These are phyloP conservation scores for Penicillium macrosclerotiorum DNA, from an alignment of 495 filamentous ascomycete genomes.

Conservation along the genomic window DNA sequence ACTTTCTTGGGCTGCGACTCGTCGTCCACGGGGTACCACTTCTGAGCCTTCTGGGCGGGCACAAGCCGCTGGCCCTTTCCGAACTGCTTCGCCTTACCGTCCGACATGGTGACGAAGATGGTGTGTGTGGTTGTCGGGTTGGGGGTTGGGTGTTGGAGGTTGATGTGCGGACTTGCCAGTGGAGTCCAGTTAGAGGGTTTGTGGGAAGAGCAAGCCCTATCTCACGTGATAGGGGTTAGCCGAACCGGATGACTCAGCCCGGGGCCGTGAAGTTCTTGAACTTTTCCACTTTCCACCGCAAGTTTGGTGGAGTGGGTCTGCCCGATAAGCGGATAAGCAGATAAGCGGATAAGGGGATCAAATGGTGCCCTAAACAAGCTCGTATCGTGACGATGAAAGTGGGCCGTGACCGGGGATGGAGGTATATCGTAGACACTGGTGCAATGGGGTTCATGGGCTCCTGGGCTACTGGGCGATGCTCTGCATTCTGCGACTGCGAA, in stretches of 20 bases:
- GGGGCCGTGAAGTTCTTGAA: too few species aligned
- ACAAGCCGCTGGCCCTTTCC: slow-evolving; percentile 93
- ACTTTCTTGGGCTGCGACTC: slow-evolving; percentile 90
- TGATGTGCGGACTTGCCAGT: slow-evolving; percentile 33
- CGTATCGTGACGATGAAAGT: too few species aligned
- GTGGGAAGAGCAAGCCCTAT: slow-evolving; percentile 31
- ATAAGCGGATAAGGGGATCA: neutral
- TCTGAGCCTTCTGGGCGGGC: slow-evolving; percentile 90
- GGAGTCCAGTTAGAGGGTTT: slow-evolving; percentile 29
- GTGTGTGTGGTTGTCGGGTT: slow-evolving; percentile 48
- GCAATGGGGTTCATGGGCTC: too few species aligned
- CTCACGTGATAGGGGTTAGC: slow-evolving; percentile 27
- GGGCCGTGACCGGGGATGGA: too few species aligned
- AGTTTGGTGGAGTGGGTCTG: neutral
- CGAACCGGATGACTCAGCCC: slow-evolving; percentile 21
- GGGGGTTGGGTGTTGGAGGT: slow-evolving; percentile 50
- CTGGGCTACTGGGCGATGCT: too few species aligned
- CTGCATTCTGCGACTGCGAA: too few species aligned
- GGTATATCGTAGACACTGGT: too few species aligned
- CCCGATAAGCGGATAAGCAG: too few species aligned
- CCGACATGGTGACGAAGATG: slow-evolving; percentile 65
- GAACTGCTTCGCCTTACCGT: slow-evolving; percentile 85
- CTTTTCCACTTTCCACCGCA: too few species aligned
- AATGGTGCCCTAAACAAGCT: too few species aligned
- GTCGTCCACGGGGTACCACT: slow-evolving; percentile 99